These are phyloP conservation scores for Leccinum truebloodii DNA, from an alignment of 768 basidiomycete species.

Conservation along the genomic window DNA sequence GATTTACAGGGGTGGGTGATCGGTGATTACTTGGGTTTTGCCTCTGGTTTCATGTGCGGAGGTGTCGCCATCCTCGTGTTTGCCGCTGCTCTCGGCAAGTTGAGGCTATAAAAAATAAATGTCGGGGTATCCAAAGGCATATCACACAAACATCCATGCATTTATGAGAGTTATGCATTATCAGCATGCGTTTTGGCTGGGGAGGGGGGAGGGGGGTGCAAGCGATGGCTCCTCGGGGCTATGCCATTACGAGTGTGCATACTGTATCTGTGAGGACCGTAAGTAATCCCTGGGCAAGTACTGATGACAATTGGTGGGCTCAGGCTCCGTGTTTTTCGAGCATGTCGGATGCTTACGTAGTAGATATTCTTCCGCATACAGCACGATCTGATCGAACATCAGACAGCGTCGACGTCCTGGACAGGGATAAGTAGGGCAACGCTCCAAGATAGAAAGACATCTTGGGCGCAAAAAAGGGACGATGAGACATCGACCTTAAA, in stretches of 20 bases:
- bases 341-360: neutral
- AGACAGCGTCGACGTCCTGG: neutral
- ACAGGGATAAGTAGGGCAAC: neutral
- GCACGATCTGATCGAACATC: neutral
- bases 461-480: neutral
- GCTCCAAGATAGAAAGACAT: neutral
- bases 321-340: neutral
- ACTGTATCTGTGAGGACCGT: neutral
- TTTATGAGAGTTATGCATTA: neutral
- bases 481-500: neutral
- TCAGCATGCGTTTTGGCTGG: neutral
- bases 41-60: constrained; percentile 21
- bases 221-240: neutral
- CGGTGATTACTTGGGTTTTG: constrained; percentile 13
- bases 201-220: neutral
- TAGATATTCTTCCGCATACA: neutral
- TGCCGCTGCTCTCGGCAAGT: constrained; percentile 8
- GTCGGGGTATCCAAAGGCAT: no score
- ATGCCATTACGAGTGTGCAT: neutral
- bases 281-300: neutral
- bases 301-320: neutral
- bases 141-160: neutral
- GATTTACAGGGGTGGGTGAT: neutral
- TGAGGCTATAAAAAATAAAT: constrained; percentile 2
- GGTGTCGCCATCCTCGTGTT: constrained; percentile 1